Evolutionary conservation across 805 yeast species (phyloP), one percentile per base, ranked within the genome.

Genomic region (Novakomyces olei): DNA sequence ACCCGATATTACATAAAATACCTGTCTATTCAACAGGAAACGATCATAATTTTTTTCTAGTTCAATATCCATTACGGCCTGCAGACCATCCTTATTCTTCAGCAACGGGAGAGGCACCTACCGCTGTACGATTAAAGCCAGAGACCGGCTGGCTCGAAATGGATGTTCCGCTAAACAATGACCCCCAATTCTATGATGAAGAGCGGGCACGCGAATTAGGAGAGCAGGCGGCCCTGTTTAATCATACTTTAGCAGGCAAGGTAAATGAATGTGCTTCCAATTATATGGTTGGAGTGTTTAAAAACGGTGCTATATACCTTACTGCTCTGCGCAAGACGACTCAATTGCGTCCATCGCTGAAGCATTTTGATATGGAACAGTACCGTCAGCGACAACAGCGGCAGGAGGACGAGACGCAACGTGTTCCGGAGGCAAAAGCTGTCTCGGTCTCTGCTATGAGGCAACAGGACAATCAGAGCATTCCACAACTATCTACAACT

Each of bases 71-170:
- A 14, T 15, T 29, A n/a, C 19, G 32, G n/a, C 22, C 32, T 3
- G 19, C 15, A 5, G 20, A 29, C 15, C 32, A 25, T 3, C 14
- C 19, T 12, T 29, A 29, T 25, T 19, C 16, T 10, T 14, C 14
- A 7, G 6, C n/a, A 16, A 29, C 23, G 4, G 32, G 32, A 9
- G 32, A 29, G 19, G 22, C 22, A 17, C 22, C 32, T 5, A 18
- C 19, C 24, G 22, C 14, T 29, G 32, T 19, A 6, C 32, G 32
- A n/a, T 14, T 29, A n/a, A 29, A 29, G 24, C 32, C 32, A 4
- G 20, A 29, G 15, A 29, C 32, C 5, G 32, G 32, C 24, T 29
- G 32, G 32, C 19, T 29, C 25, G 32, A 29, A 17, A 15, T 29
- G 15, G 32, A 29, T 5, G 22, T 29, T 15, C 32, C 32, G 5